A percentile compares a stretch with the other conserved stretches of the same genome.
These are phyloP conservation scores for Dacryopinax spathularia DNA, from an alignment of 768 basidiomycete species.

Conservation along the genomic window DNA sequence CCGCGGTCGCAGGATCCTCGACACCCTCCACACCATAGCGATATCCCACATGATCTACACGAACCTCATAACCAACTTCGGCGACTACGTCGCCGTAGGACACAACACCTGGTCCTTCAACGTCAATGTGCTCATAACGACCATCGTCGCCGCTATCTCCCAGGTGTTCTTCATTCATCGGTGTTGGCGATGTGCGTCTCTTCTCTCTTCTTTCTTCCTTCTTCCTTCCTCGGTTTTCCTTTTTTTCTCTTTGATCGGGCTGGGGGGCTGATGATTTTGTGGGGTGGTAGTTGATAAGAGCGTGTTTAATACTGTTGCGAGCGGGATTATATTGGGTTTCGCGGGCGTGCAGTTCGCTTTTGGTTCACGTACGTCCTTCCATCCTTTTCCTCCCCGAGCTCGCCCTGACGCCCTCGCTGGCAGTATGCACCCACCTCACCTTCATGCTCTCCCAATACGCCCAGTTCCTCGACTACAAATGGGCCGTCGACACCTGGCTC, in stretches of 20 bases:
- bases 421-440: slow-evolving; percentile 2
- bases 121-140: background rate
- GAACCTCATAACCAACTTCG: background rate
- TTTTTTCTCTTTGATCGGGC: background rate
- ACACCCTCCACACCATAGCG: background rate
- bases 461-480: slow-evolving; percentile 1
- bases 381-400: background rate
- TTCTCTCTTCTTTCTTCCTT: background rate
- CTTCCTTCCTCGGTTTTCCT: background rate
- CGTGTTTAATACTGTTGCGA: background rate
- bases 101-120: background rate
- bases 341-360: background rate
- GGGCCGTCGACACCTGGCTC: slow-evolving; percentile 4
- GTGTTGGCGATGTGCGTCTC: background rate
- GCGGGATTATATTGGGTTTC: background rate
- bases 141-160: background rate
- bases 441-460: background rate
- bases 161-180: slow-evolving; percentile 2
- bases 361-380: background rate
- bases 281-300: background rate
- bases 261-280: background rate
- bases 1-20: background rate
- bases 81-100: background rate
- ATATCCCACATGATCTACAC: background rate
- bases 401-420: background rate